Evolutionary conservation across 768 basidiomycete genomes (phyloP).

Genomic region (Mycena haematopus): DNA sequence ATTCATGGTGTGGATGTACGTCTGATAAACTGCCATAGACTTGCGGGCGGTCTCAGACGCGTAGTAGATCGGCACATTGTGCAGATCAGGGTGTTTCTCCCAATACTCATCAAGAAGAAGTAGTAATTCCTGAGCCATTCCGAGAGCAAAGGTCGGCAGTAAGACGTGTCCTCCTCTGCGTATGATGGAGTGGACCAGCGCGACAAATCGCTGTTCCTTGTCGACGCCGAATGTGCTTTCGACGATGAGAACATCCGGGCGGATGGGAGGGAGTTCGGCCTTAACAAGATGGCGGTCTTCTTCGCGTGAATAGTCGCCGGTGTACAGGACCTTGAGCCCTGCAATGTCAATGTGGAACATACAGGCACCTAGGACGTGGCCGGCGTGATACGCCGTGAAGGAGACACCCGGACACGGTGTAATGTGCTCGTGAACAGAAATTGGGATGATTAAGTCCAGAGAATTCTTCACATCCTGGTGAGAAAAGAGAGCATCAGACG

Average conservation of each 20-base stretch:
- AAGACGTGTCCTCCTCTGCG: conserved; percentile 93
- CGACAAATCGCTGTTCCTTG: conserved; percentile 94
- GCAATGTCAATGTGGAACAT: conserved; percentile 99
- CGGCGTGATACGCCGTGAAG: conserved; percentile 98
- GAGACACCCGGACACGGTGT: conserved; percentile 91
- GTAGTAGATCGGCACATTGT: conserved; percentile 95
- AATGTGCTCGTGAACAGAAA: conserved; percentile 93
- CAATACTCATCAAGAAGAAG: conserved; percentile 98
- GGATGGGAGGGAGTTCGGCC: conserved; percentile 89
- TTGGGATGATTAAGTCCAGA: conserved; percentile 83
- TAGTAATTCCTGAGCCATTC: conserved; percentile 93
- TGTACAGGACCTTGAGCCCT: conserved; percentile 94
- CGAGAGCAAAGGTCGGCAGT: conserved; percentile 92
- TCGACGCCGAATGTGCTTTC: conserved; percentile 98
- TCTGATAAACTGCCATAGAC: conserved; percentile 98
- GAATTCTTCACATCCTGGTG: conserved; percentile 86
- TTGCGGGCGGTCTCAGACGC: conserved; percentile 94
- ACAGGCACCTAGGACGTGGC: conserved; percentile 96
- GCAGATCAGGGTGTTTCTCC: conserved; percentile 94
- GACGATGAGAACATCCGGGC: conserved; percentile 96
- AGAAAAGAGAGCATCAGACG: conserved; percentile 81
- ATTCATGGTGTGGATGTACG: conserved; percentile 99
- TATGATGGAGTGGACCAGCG: conserved; percentile 88
- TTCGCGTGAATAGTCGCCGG: conserved; percentile 98
- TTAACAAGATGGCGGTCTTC: conserved; percentile 98